Conservation (phyloP, 352 stramenopile genomes). For the Globisporangium spinosum region DNA sequence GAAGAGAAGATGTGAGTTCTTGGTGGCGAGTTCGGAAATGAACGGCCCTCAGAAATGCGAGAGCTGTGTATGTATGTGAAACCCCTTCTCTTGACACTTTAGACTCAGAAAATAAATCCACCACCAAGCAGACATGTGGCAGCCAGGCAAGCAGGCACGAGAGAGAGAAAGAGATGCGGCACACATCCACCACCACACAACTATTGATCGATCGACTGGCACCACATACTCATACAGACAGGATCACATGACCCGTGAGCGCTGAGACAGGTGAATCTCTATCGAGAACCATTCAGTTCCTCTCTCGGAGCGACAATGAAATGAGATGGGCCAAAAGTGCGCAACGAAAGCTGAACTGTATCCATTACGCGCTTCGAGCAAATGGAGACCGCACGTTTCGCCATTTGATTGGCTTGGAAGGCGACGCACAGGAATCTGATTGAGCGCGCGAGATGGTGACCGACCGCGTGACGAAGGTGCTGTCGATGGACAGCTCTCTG, state of each 20-base stretch:
- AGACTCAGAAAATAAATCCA: not conserved
- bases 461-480: not conserved
- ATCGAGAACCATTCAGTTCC: not conserved
- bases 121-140: not conserved
- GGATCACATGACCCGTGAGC: not conserved
- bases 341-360: not conserved
- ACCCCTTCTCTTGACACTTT: not conserved
- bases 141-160: not conserved
- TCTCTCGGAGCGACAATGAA: not conserved
- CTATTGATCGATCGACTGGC: not conserved
- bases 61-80: too few relatives aligned
- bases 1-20: not conserved
- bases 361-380: not conserved
- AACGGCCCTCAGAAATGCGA: not conserved
- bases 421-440: not conserved
- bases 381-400: not conserved
- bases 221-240: not conserved
- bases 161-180: not conserved
- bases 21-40: not conserved
- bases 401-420: not conserved
- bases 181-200: not conserved
- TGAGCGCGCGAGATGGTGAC: not conserved
- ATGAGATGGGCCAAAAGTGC: not conserved
- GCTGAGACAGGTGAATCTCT: not conserved
- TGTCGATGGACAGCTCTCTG: not conserved